These are phyloP conservation scores for Lolium multiflorum DNA, from an alignment of 176 grass and related monocot genomes.

Conservation along the genomic window DNA sequence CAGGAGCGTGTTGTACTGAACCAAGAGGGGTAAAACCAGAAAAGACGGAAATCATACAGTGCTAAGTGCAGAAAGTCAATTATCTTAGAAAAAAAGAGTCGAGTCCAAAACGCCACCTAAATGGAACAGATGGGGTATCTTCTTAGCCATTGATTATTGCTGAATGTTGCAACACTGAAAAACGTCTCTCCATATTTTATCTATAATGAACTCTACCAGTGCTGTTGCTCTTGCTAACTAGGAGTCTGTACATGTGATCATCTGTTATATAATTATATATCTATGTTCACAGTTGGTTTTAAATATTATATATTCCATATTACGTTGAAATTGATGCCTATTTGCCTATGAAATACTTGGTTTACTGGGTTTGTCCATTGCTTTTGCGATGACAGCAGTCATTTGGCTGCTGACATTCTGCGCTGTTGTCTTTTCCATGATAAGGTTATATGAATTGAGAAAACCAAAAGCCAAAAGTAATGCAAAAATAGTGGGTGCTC, in stretches of 20 bases:
- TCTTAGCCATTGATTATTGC: not conserved
- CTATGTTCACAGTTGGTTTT: not conserved
- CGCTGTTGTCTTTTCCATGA: not conserved
- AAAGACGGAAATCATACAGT: no score
- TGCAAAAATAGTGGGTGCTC: not conserved
- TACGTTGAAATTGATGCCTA: not conserved
- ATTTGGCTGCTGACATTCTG: not conserved
- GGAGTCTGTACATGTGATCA: not conserved
- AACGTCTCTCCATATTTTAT: not conserved
- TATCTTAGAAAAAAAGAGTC: no score
- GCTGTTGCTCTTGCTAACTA: not conserved
- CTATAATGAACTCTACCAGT: not conserved
- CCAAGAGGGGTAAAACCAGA: no score
- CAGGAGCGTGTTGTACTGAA: no score
- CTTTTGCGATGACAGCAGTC: not conserved
- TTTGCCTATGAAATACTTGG: not conserved
- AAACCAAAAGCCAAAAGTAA: not conserved
- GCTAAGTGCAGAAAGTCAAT: no score
- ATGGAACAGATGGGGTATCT: no score
- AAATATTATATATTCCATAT: not conserved
- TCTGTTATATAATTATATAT: slow-evolving; percentile 9
- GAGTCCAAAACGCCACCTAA: no score
- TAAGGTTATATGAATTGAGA: not conserved
- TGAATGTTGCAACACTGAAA: not conserved
- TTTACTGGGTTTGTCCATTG: not conserved